phyloP scores from a whole-genome alignment of 148 eudicot genomes.

The Hydrangea macrophylla region DNA sequence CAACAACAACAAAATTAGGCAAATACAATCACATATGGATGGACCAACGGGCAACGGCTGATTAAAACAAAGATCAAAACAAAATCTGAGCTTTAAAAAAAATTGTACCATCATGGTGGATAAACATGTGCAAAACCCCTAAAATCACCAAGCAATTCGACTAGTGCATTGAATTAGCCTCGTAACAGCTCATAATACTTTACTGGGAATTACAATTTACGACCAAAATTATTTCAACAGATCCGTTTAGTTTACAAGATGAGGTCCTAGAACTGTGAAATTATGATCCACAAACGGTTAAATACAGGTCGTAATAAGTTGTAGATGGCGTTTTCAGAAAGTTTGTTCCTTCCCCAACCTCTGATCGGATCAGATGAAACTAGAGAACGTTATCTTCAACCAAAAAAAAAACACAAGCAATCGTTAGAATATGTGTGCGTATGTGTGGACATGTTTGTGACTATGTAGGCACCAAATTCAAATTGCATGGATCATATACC shows the following conservation, averaged over 20 bases:
- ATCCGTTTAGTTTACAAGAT: neutral
- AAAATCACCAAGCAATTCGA: neutral
- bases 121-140: neutral
- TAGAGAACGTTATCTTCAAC: neutral
- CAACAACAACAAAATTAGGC: too few relatives aligned
- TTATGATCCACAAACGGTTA: neutral
- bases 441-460: neutral
- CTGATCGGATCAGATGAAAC: neutral
- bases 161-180: neutral
- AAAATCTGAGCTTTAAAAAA: too few relatives aligned
- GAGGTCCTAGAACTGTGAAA: neutral
- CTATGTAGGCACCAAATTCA: neutral
- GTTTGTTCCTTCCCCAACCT: too few relatives aligned
- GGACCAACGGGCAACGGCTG: too few relatives aligned
- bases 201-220: too few relatives aligned
- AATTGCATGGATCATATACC: neutral
- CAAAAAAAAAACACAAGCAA: neutral
- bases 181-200: too few relatives aligned
- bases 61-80: too few relatives aligned
- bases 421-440: neutral
- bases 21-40: too few relatives aligned
- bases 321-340: too few relatives aligned
- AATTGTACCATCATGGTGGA: neutral
- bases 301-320: too few relatives aligned
- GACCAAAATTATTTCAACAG: neutral